Evolutionary conservation across 2,329 filamentous ascomycete species (phyloP), one percentile per base, ranked within the genome.

Genomic region (Paecilomyces niveus): DNA sequence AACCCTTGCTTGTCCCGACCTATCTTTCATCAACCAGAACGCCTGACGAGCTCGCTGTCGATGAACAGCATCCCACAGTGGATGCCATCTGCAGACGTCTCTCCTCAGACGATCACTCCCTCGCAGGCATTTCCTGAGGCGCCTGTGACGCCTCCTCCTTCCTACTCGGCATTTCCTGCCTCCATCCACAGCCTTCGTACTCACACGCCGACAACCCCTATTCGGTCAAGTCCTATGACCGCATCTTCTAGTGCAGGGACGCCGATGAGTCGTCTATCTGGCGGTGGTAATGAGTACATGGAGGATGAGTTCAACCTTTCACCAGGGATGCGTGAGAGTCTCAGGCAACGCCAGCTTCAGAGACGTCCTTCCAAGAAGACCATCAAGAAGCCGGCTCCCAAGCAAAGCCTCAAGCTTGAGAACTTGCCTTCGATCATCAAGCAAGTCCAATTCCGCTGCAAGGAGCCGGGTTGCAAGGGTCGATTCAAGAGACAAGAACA

Each of bases 401-500:
- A 73, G 57, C 72, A 74, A 54, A 72, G 67, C 51, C 54, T 75
- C 18, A 69, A 67, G 39, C 60, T 75, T 15, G 73, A 75, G 55
- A 73, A 71, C 54, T 58, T 76, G 2, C 73, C 74, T 0, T 63
- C 71, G 0, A 71, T 74, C 51, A 75, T 76, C 52, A 73, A 73
- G 54, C 70, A 75, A 66, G 70, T 79, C 2, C 72, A 74, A 33
- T 74, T 77, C 63, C 70, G 72, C 61, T 76, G 78, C 68, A 70
- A 72, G 49, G 71, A 74, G 53, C 70, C 72, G 1, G 76, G 74
- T 7, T 80, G 78, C 63, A 72, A 72, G 57, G 74, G 74, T 7
- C 73, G 73, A 4, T 81, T 81, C 65, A 77, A 78, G 68, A 67
- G 79, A 54, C 76, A 78, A 59, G 79, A 81, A 61, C 79, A 81